Evolutionary conservation across 164 flowering plant genomes (phyloP).

Genomic region (Vitis cinerea): DNA sequence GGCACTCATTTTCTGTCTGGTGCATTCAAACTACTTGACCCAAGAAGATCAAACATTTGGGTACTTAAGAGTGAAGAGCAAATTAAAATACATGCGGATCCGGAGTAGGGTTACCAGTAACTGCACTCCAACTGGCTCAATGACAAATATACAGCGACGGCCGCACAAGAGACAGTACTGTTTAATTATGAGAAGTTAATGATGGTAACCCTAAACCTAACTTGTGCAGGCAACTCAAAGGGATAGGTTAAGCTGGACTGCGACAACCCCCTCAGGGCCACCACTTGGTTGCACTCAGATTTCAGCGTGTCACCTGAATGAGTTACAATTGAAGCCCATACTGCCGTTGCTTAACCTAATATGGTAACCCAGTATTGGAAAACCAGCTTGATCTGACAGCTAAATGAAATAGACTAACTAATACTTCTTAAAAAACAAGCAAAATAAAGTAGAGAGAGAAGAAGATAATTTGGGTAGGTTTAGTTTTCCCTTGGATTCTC

Average conservation of each 20-base stretch:
- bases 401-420: not conserved
- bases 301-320: constrained; percentile 1
- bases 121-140: not conserved
- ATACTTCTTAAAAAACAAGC: not conserved
- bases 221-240: not conserved
- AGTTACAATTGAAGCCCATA: not conserved
- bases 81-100: not conserved
- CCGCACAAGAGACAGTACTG: constrained; percentile 5
- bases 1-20: no score
- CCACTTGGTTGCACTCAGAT: constrained; percentile 1
- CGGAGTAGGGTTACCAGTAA: not conserved
- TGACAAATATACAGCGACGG: not conserved
- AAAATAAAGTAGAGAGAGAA: not conserved
- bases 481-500: no score
- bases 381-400: constrained; percentile 1
- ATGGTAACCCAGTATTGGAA: constrained; percentile 3
- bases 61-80: constrained; percentile 1
- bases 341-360: constrained; percentile 12
- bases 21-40: no score
- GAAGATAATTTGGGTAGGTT: no score
- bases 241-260: constrained; percentile 25
- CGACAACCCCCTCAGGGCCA: not conserved
- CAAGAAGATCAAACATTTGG: constrained; percentile 1
- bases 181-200: not conserved
- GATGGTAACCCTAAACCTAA: constrained; percentile 11